Percentiles rank a stretch among this genome's conserved stretches.
phyloP scores from a whole-genome alignment of 2,329 filamentous ascomycete species.

The Penicillium sp. region DNA sequence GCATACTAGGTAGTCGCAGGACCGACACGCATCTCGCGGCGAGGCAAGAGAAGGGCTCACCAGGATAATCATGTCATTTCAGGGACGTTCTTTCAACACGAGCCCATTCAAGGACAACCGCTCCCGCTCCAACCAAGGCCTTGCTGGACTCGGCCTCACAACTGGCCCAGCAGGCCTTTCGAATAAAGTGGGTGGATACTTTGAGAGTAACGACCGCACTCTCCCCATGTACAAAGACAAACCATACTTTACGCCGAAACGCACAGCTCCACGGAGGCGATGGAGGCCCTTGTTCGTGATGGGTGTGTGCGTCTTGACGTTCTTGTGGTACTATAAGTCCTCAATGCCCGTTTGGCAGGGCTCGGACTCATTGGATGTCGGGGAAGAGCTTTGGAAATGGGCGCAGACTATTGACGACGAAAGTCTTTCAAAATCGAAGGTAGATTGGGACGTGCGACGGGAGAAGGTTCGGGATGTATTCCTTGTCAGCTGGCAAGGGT shows the following conservation, averaged over 20 bases:
- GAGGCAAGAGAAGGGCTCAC: slow-evolving; percentile 1
- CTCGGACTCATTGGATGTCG: slow-evolving; percentile 38
- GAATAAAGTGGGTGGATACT: slow-evolving; percentile 64
- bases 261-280: slow-evolving; percentile 60
- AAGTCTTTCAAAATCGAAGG: slow-evolving; percentile 35
- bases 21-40: slow-evolving; percentile 7
- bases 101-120: slow-evolving; percentile 53
- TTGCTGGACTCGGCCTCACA: slow-evolving; percentile 48
- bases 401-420: slow-evolving; percentile 52
- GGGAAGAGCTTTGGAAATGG: slow-evolving; percentile 57
- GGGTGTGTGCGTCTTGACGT: slow-evolving; percentile 55
- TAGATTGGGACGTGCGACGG: slow-evolving; percentile 76
- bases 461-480: slow-evolving; percentile 88
- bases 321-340: slow-evolving; percentile 65
- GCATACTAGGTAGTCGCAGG: slow-evolving; percentile 8
- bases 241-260: slow-evolving; percentile 67
- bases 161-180: slow-evolving; percentile 48
- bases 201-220: slow-evolving; percentile 60
- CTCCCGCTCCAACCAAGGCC: slow-evolving; percentile 22
- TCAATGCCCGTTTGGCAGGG: slow-evolving; percentile 18
- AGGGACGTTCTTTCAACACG: slow-evolving; percentile 69
- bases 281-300: slow-evolving; percentile 61
- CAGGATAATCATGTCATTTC: slow-evolving; percentile 52
- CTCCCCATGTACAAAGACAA: slow-evolving; percentile 99
- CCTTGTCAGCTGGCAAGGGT: slow-evolving; percentile 86